Evolutionary conservation across 1,284 basidiomycete genomes (phyloP), one percentile per base, ranked within the genome.

Genomic region (Cryptococcus sp.): DNA sequence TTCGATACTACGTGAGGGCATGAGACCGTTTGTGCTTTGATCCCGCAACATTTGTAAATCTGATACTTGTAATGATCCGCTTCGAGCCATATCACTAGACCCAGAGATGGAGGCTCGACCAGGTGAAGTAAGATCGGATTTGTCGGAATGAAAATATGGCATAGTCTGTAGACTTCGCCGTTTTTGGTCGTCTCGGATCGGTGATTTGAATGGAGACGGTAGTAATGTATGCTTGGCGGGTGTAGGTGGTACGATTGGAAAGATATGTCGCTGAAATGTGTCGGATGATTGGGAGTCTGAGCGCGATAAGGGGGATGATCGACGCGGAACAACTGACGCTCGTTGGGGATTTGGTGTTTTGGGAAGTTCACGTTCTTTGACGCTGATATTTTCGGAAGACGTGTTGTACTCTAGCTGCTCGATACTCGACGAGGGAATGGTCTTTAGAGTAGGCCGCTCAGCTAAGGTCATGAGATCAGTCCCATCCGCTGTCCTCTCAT

Each of bases 81-180:
- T 66, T 19, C 62, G 37, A 2, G 51, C 54, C 46, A 63, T 32
- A 18, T 46, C 52, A 3, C 40, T 44, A 14, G 55, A 39, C 4
- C 23, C 50, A 28, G 50, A 23, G 16, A 25, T 34, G 16, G 31
- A 24, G 1, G 22, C 16, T 23, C 41, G 41, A 37, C 21, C 22
- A 43, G 43, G 34, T 25, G 42, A 46, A 21, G 7, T 25, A 9
- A 7, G 37, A 36, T 50, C 47, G 25, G 52, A 55, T 36, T 54
- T 53, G 5, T 56, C 52, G 1, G 59, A 53, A 31, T 51, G 59
- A 46, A 64, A 63, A 43, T 69, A 69, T n/a, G 62, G 63, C 61
- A 69, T 64, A 32, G 59, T 64, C 28, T 65, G 63, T 21, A 69
- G 47, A 56, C 61, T 64, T 2, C 63, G 41, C 25, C 67, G 52